Conservation (phyloP, 768 basidiomycete genomes). For the Russula vinacea region DNA sequence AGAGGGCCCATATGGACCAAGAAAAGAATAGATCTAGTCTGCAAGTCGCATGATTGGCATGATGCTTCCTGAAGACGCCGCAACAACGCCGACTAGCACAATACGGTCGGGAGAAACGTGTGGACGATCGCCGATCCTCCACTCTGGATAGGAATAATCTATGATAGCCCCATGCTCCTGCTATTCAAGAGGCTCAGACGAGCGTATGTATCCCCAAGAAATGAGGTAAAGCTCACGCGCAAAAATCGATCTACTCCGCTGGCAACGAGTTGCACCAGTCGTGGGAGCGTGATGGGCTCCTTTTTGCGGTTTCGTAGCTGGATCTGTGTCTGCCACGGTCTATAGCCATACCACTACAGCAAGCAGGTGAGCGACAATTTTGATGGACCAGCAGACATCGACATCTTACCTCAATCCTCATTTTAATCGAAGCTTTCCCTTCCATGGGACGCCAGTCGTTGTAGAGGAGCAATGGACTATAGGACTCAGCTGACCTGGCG, state of each 20-base stretch:
- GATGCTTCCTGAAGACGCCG: slow-evolving; percentile 21
- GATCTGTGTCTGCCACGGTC: slow-evolving; percentile 22
- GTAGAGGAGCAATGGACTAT: slow-evolving; percentile 6
- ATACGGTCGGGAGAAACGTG: slow-evolving; percentile 15
- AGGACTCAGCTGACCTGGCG: slow-evolving; percentile 15
- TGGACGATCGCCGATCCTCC: slow-evolving; percentile 19
- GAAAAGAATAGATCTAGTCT: not conserved
- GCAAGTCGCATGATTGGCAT: slow-evolving; percentile 24
- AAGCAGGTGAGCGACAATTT: slow-evolving; percentile 1
- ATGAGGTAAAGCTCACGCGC: slow-evolving; percentile 4
- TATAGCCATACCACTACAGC: slow-evolving; percentile 18
- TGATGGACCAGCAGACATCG: not conserved
- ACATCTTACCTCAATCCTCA: slow-evolving; percentile 22
- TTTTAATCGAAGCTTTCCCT: slow-evolving; percentile 22
- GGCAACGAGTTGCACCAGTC: slow-evolving; percentile 22
- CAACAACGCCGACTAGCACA: slow-evolving; percentile 24
- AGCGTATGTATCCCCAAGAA: not conserved
- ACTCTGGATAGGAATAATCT: slow-evolving; percentile 4
- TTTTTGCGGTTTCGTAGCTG: slow-evolving; percentile 23
- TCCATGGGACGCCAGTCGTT: slow-evolving; percentile 19
- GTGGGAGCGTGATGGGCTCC: slow-evolving; percentile 22
- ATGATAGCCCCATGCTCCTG: slow-evolving; percentile 11
- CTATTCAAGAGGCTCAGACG: slow-evolving; percentile 1
- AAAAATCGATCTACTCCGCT: slow-evolving; percentile 25
- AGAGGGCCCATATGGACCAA: not conserved